Evolutionary conservation across 176 grass and related monocot species (phyloP).

Genomic region (Triticum aestivum): IWGSC_CS_RefSeq_v2.1 NC_057797.1:147838054-147838553

Average conservation of each 20-base stretch:
- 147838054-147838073: constrained; percentile 95
- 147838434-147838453: constrained; percentile 70
- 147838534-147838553: constrained; percentile 97
- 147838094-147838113: constrained; percentile 87
- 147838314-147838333: constrained; percentile 94
- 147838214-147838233: constrained; percentile 56
- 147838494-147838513: constrained; percentile 54
- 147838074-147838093: constrained; percentile 84
- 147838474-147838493: constrained; percentile 36
- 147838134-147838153: constrained; percentile 43
- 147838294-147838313: constrained; percentile 53
- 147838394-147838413: constrained; percentile 96
- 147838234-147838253: constrained; percentile 65
- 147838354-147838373: constrained; percentile 45
- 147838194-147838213: constrained; percentile 48
- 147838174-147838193: constrained; percentile 41
- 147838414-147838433: constrained; percentile 81
- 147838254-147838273: constrained; percentile 76
- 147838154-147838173: constrained; percentile 51
- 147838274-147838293: constrained; percentile 41
- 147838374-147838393: constrained; percentile 63
- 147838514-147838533: constrained; percentile 81
- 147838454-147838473: constrained; percentile 73
- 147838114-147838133: constrained; percentile 43
- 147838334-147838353: constrained; percentile 79